Evolutionary conservation across 495 filamentous ascomycete genomes (phyloP).

Genomic region (Podospora bellae-mahoneyi): DNA sequence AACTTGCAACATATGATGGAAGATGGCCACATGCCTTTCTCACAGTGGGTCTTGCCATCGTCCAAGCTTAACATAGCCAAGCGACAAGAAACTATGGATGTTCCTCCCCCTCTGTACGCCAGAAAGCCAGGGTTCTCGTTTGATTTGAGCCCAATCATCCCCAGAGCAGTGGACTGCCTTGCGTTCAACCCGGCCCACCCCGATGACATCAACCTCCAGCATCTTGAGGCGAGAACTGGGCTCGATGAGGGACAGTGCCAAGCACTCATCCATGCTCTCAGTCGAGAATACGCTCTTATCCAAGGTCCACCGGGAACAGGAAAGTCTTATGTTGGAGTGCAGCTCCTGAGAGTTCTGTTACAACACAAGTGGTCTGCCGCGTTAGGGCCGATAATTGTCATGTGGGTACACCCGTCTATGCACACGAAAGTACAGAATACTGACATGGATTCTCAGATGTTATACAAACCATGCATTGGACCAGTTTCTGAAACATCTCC

Average conservation of each 20-base stretch:
- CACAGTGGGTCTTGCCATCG: conserved; percentile 39
- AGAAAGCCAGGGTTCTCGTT: neutral
- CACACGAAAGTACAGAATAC: too few species aligned
- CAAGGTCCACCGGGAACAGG: conserved; percentile 84
- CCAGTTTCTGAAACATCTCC: conserved; percentile 64
- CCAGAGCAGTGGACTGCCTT: too few species aligned
- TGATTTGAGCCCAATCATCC: too few species aligned
- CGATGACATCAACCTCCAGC: neutral
- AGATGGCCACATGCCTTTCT: conserved; percentile 19
- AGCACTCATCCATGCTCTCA: conserved; percentile 56
- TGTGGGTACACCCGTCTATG: conserved; percentile 8
- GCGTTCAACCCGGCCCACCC: conserved; percentile 1
- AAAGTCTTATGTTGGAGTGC: conserved; percentile 63
- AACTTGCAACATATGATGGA: conserved; percentile 35
- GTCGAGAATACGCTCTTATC: conserved; percentile 57
- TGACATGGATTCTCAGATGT: conserved; percentile 32
- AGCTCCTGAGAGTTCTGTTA: conserved; percentile 57
- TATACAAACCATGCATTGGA: conserved; percentile 76
- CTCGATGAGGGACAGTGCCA: conserved; percentile 44
- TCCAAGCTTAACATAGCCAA: too few species aligned
- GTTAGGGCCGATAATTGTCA: conserved; percentile 63
- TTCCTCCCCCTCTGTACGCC: too few species aligned
- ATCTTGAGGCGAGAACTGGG: conserved; percentile 11
- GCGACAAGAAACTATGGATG: too few species aligned
- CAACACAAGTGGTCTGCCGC: conserved; percentile 47